These are phyloP conservation scores for Naegleria fowleri DNA, from an alignment of 208 protist species.

Conservation along the genomic window DNA sequence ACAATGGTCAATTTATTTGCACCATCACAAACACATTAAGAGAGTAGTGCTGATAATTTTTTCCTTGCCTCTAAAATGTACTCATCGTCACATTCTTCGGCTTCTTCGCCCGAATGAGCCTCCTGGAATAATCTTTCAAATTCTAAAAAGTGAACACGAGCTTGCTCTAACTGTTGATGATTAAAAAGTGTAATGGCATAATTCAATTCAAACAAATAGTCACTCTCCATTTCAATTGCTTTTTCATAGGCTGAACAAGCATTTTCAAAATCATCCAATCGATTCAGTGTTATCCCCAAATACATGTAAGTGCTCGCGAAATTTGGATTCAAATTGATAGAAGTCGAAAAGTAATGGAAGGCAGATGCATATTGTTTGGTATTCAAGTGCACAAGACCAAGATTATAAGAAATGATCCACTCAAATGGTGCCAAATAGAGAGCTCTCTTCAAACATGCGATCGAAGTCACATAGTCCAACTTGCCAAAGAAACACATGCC, in stretches of 20 bases:
- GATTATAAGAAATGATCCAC: conserved; percentile 90
- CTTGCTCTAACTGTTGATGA: conserved; percentile 37
- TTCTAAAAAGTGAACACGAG: neutral
- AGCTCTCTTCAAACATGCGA: conserved; percentile 87
- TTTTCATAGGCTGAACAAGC: conserved; percentile 78
- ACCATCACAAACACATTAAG: too few relatives aligned
- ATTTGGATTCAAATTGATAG: conserved; percentile 73
- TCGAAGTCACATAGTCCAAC: conserved; percentile 77
- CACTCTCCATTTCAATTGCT: conserved; percentile 68
- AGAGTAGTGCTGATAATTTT: neutral
- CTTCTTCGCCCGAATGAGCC: neutral
- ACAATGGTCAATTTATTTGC: too few relatives aligned
- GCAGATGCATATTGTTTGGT: conserved; percentile 82
- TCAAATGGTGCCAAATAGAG: conserved; percentile 84
- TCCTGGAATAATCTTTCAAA: conserved; percentile 11
- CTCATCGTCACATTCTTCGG: neutral
- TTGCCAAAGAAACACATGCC: conserved; percentile 93
- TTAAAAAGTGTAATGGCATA: conserved; percentile 78
- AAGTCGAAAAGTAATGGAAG: conserved; percentile 83
- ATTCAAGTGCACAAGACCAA: conserved; percentile 81
- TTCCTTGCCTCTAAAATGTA: neutral
- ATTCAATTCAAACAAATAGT: conserved; percentile 78
- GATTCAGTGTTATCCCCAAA: conserved; percentile 76
- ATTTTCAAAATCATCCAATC: conserved; percentile 87
- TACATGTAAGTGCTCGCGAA: conserved; percentile 83